Conservation (phyloP, 2,329 filamentous ascomycete genomes). For the Calonectria hawksworthii region DNA sequence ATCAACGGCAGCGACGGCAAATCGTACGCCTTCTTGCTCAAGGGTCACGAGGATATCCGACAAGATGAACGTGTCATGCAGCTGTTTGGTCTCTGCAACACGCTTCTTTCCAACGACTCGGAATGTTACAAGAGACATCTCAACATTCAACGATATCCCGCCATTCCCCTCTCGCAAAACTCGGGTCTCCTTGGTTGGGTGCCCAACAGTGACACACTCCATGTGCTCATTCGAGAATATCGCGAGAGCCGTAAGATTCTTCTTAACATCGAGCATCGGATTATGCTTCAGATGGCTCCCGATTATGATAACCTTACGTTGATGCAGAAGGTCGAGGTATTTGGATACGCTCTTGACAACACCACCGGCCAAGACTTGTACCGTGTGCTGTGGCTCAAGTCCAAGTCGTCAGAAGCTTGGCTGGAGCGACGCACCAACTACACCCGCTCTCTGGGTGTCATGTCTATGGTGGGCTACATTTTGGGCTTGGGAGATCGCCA, state of each 20-base stretch:
- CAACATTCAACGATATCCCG: constrained; percentile 94
- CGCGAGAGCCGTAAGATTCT: constrained; percentile 97
- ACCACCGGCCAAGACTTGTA: constrained; percentile 99
- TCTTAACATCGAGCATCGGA: constrained; percentile 98
- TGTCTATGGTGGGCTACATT: constrained; percentile 99
- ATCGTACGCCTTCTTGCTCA: constrained; percentile 90
- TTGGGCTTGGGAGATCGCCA: constrained; percentile 96
- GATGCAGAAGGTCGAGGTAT: constrained; percentile 99
- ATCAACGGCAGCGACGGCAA: constrained; percentile 91
- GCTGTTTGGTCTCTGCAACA: constrained; percentile 97
- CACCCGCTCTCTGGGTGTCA: constrained; percentile 95
- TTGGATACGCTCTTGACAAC: constrained; percentile 98
- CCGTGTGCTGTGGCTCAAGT: constrained; percentile 98
- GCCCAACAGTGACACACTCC: constrained; percentile 96
- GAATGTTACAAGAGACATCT: constrained; percentile 98
- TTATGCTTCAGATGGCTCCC: constrained; percentile 99
- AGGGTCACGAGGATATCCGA: constrained; percentile 99
- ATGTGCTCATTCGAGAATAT: constrained; percentile 97
- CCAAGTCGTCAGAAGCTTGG: constrained; percentile 98
- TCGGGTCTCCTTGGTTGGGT: constrained; percentile 97
- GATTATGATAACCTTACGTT: constrained; percentile 98
- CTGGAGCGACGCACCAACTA: constrained; percentile 98
- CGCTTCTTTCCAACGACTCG: constrained; percentile 90
- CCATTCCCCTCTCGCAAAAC: constrained; percentile 96
- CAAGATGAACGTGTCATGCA: constrained; percentile 99